These are phyloP conservation scores for Asterella californica DNA, from an alignment of 225 moss, liverwort and hornwort species.

Conservation along the genomic window DNA sequence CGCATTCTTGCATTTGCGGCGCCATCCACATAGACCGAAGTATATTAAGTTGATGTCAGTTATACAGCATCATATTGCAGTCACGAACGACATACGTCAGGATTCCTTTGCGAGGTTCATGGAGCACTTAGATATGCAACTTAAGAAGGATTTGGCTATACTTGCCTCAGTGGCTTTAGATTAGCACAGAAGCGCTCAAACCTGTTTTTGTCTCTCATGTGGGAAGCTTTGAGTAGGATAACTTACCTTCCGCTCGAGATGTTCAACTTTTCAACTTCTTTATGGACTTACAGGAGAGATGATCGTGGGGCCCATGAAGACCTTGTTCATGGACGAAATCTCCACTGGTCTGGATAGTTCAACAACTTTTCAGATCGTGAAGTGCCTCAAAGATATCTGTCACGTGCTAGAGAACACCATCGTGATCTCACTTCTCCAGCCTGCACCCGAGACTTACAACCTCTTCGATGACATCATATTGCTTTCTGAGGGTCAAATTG, in stretches of 20 bases:
- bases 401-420: conserved; percentile 29
- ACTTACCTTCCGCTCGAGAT: background rate
- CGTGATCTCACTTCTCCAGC: conserved; percentile 30
- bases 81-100: too few species aligned
- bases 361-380: conserved; percentile 30
- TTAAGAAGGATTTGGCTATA: too few species aligned
- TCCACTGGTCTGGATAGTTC: conserved; percentile 32
- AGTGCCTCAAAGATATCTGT: conserved; percentile 11
- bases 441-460: conserved; percentile 26
- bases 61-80: too few species aligned
- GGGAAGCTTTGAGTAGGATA: background rate
- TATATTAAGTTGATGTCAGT: too few species aligned
- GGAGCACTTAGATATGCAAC: too few species aligned
- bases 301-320: conserved; percentile 25
- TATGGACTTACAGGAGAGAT: conserved; percentile 23
- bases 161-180: too few species aligned
- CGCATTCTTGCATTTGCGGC: too few species aligned
- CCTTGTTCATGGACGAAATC: conserved; percentile 34
- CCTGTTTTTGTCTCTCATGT: background rate
- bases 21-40: too few species aligned
- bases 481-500: conserved; percentile 26
- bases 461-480: conserved; percentile 31
- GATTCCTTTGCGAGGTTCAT: too few species aligned
- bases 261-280: background rate
- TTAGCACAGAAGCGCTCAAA: too few species aligned